Conservation (phyloP, 352 stramenopile species). For the Lagenidium giganteum region DNA sequence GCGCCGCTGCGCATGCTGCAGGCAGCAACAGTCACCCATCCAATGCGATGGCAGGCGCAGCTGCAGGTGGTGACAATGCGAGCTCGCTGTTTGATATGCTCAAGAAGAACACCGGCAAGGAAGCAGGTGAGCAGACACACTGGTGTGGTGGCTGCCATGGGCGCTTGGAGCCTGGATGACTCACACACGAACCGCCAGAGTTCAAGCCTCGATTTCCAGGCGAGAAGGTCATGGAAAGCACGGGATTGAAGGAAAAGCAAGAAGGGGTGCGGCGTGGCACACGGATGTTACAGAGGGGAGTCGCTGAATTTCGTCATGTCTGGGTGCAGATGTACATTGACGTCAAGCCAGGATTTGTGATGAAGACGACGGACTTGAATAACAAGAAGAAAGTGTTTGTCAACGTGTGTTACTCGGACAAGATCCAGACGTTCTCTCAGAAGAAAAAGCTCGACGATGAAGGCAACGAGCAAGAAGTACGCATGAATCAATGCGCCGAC, state of each 20-base stretch:
- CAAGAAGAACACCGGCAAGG: slow-evolving; percentile 14
- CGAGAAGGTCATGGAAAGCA: slow-evolving; percentile 63
- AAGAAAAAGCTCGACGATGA: slow-evolving; percentile 73
- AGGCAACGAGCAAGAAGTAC: slow-evolving; percentile 69
- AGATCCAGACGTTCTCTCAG: slow-evolving; percentile 77
- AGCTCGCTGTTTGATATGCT: slow-evolving; percentile 52
- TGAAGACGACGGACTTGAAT: slow-evolving; percentile 63
- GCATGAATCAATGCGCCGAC: too few species aligned
- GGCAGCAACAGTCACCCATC: not conserved
- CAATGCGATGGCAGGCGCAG: not conserved
- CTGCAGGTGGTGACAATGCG: slow-evolving; percentile 2
- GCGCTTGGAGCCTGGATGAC: not conserved
- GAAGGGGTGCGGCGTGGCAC: slow-evolving; percentile 67
- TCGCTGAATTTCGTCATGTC: not conserved
- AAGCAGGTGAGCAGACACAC: not conserved
- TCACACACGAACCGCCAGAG: slow-evolving; percentile 5
- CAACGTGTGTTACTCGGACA: slow-evolving; percentile 61
- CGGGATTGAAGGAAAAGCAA: slow-evolving; percentile 42
- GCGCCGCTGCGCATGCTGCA: slow-evolving; percentile 8
- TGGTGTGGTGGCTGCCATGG: too few species aligned
- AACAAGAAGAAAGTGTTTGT: slow-evolving; percentile 78
- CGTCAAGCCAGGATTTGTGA: slow-evolving; percentile 72
- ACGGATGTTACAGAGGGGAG: too few species aligned
- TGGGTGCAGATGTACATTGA: slow-evolving; percentile 56
- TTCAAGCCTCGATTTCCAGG: slow-evolving; percentile 67